phyloP scores from a whole-genome alignment of 75 land plant species.

The Selaginella tamariscina region DNA sequence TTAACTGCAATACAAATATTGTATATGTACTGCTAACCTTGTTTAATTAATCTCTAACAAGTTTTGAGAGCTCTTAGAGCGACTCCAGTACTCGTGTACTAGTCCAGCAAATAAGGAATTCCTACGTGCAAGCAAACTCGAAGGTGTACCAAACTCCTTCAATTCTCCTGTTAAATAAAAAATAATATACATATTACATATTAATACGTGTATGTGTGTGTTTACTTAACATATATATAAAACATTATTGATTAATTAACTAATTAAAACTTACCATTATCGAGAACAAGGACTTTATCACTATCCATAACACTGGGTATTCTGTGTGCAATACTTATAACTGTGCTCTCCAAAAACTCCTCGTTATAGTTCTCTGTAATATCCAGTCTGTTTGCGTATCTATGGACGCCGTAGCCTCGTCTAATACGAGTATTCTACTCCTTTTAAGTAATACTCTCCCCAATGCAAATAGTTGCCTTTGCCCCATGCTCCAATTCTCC shows the following conservation, averaged over 20 bases:
- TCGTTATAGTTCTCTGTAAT: conserved; percentile 1
- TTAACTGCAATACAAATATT: no score
- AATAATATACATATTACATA: no score
- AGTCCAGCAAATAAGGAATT: not conserved
- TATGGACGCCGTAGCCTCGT: conserved; percentile 8
- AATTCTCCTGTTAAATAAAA: not conserved
- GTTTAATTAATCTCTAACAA: not conserved
- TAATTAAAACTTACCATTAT: not conserved
- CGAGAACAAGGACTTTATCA: conserved; percentile 8
- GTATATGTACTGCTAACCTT: no score
- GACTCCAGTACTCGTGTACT: conserved; percentile 12
- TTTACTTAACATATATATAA: not conserved
- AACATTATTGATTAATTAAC: not conserved
- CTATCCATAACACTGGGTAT: conserved; percentile 11
- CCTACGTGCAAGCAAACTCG: not conserved
- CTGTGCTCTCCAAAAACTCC: conserved; percentile 8
- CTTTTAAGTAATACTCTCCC: conserved; percentile 5
- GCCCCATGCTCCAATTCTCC: conserved; percentile 14
- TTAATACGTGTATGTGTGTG: no score
- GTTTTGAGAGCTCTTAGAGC: conserved; percentile 10
- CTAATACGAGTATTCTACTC: conserved; percentile 9
- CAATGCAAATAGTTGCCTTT: conserved; percentile 4
- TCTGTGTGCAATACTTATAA: conserved; percentile 9
- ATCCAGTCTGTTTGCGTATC: conserved; percentile 12
- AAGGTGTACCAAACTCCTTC: conserved; percentile 2